Evolutionary conservation across 305 asterid species (phyloP).

Genomic region (Rubia occidens): DNA sequence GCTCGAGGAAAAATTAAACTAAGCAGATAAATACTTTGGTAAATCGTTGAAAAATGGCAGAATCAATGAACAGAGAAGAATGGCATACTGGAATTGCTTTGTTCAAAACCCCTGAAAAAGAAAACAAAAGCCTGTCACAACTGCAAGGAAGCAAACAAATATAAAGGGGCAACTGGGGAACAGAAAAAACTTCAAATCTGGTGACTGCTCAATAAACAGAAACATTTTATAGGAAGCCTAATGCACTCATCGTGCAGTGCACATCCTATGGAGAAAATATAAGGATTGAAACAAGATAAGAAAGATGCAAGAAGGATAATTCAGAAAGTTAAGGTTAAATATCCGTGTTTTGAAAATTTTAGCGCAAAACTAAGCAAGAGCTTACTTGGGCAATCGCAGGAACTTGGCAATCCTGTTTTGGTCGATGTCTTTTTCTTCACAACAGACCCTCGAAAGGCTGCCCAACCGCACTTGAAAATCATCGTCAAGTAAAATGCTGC

Average conservation of each 20-base stretch:
- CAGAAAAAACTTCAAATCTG: background rate
- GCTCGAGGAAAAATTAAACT: background rate
- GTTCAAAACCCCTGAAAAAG: conserved; percentile 56
- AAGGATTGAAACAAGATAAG: background rate
- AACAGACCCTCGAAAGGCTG: conserved; percentile 59
- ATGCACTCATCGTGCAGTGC: background rate
- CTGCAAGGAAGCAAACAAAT: background rate
- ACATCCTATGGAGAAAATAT: too few relatives aligned
- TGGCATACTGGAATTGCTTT: conserved; percentile 51
- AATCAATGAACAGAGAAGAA: background rate
- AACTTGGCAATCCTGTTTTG: conserved; percentile 52
- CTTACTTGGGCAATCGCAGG: conserved; percentile 64
- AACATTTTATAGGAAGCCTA: background rate
- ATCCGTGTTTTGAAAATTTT: background rate
- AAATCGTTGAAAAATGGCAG: background rate
- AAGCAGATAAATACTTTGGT: background rate
- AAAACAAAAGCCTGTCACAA: conserved; percentile 16
- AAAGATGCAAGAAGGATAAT: background rate
- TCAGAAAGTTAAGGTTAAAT: background rate
- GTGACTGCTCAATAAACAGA: background rate
- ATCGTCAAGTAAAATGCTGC: conserved; percentile 82
- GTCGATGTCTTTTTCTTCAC: conserved; percentile 60
- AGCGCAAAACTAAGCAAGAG: background rate
- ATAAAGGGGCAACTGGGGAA: background rate
- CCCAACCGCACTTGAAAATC: conserved; percentile 72